These are phyloP conservation scores for Perkinsus olseni DNA, from an alignment of 169 alveolate genomes.

Conservation along the genomic window DNA sequence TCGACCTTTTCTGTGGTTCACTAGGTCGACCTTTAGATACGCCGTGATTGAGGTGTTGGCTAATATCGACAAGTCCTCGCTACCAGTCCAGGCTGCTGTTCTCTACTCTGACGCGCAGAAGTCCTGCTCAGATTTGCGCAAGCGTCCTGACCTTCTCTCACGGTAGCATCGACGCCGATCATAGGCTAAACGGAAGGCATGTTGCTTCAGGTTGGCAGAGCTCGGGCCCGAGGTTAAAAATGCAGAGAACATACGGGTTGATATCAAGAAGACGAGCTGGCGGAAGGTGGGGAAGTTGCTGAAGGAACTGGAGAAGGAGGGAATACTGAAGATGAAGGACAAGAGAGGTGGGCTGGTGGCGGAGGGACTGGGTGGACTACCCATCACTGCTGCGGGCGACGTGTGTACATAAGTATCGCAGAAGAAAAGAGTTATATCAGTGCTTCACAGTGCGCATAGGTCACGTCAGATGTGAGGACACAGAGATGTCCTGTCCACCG, in stretches of 20 bases:
- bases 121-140: neutral
- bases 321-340: neutral
- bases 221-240: neutral
- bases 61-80: neutral
- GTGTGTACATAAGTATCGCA: too few species aligned
- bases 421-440: too few species aligned
- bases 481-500: too few species aligned
- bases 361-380: neutral
- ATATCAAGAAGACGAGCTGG: neutral
- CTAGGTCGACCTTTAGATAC: neutral
- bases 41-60: neutral
- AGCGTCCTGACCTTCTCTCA: neutral
- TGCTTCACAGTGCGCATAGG: too few species aligned
- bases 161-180: neutral
- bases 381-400: too few species aligned
- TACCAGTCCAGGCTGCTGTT: neutral
- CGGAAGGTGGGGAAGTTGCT: neutral
- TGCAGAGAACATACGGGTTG: neutral
- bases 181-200: too few species aligned
- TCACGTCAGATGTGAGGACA: too few species aligned
- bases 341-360: neutral
- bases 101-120: neutral
- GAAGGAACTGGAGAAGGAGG: neutral
- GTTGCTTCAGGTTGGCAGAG: neutral
- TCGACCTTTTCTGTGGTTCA: neutral